Percentiles rank a stretch among this genome's conserved stretches.
These are phyloP conservation scores for Arthrinium phaeospermum DNA, from an alignment of 2,329 filamentous ascomycete species.

Conservation along the genomic window DNA sequence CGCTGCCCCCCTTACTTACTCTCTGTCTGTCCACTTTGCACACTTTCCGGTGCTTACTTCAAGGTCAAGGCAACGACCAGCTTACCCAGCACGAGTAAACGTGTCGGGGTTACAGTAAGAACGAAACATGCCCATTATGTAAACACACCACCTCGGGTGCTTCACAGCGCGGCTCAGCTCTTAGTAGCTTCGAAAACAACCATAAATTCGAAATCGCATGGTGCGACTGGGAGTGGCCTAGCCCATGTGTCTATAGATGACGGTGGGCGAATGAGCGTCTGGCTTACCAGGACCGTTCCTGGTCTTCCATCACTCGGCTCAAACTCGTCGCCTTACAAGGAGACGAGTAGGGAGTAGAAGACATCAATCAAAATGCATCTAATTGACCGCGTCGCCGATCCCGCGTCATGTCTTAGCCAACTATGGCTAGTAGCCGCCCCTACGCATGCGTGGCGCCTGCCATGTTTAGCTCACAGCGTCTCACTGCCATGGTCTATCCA, in stretches of 20 bases:
- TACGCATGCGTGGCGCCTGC: background rate
- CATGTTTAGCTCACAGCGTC: background rate
- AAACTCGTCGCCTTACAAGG: background rate
- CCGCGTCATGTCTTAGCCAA: background rate
- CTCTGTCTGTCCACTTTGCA: background rate
- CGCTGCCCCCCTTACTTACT: background rate
- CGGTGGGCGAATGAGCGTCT: background rate
- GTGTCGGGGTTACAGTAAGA: background rate
- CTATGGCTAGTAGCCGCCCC: background rate
- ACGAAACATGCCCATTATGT: background rate
- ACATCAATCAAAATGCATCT: background rate
- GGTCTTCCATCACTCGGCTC: background rate
- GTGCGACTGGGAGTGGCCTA: background rate
- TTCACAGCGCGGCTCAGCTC: no score
- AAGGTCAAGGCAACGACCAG: background rate
- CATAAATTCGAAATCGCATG: background rate
- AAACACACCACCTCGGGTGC: background rate
- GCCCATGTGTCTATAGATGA: background rate
- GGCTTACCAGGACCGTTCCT: background rate
- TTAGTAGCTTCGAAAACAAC: background rate
- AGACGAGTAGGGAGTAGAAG: background rate
- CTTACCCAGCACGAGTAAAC: background rate
- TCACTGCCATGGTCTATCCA: background rate
- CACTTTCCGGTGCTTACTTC: background rate
- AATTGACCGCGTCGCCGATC: conserved; percentile 3